Evolutionary conservation across 768 basidiomycete species (phyloP), one percentile per base, ranked within the genome.

Genomic region (Tricholoma matsutake): DNA sequence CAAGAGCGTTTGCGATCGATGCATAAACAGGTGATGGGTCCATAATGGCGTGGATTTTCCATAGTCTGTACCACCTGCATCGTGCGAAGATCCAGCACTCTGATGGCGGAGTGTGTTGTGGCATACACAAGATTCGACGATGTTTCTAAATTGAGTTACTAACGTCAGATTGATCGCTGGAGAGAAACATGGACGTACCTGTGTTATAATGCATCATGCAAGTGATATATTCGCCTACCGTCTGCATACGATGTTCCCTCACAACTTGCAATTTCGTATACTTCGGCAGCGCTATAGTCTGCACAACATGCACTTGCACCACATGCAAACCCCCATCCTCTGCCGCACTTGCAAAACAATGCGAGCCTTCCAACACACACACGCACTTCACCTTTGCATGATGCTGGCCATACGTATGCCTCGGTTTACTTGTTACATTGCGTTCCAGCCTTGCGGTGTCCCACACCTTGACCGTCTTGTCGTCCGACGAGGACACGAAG

Each of bases 401-500:
- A 52, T 81, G 79, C 59, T 81, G 79, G 10, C 73, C 72, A 69
- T 89, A 88, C 1, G 87, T 88, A 68, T 89, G 82, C 64, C 89
- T 71, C 58, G 85, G 86, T 77, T 92, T 92, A 70, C 90, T 89
- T 20, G 95, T 93, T 16, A 97, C 92, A 72, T 94, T 98, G 59
- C 96, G 83, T 70, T 98, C 96, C 49, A 98, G 79, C n/a, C 94
- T 81, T 7, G 92, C 91, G 1, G 94, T 90, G 64, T 94, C 91
- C 94, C 94, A 97, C 43, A 92, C 81, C 72, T 94, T 96, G 69
- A 96, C 87, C 0, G 92, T 95, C 77, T 92, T 92, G 73, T 98
- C 96, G 63, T 98, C 88, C 0, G 94, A 96, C 37, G 91, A 87
- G 0, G 96, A 93, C 3, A 96, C 87, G 65, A 99, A 98, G 79